Conservation (phyloP, 2,329 filamentous ascomycete species). For the Ramularia collo-cygni region DNA sequence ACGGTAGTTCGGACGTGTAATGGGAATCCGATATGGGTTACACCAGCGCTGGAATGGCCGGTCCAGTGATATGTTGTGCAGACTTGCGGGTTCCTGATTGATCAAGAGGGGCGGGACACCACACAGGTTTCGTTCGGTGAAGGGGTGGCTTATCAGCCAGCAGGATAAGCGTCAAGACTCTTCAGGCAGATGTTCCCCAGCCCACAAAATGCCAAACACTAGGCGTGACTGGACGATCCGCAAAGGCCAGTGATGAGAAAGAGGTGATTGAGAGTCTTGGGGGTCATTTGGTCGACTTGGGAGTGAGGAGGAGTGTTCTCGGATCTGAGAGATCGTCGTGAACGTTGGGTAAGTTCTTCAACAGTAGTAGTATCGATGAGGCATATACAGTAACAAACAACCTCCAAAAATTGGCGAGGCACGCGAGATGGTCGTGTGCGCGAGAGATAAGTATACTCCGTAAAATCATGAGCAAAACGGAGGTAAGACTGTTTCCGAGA, state of each 20-base stretch:
- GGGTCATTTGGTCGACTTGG: conserved; percentile 27
- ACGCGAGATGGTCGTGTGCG: conserved; percentile 14
- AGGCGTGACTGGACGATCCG: conserved; percentile 22
- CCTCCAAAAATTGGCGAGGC: conserved; percentile 4
- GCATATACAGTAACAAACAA: conserved; percentile 1
- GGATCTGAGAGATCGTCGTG: conserved; percentile 3
- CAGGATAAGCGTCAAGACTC: conserved; percentile 7
- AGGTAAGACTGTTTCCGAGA: neutral
- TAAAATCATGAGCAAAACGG: conserved; percentile 2
- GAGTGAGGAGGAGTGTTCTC: neutral
- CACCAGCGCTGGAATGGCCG: conserved; percentile 12
- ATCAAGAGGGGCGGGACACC: conserved; percentile 7
- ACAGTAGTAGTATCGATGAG: conserved; percentile 1
- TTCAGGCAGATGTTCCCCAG: conserved; percentile 6
- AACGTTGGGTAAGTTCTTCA: neutral
- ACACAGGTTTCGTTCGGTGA: conserved; percentile 6
- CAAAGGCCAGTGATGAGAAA: conserved; percentile 29
- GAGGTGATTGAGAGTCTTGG: conserved; percentile 29
- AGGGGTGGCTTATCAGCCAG: conserved; percentile 19
- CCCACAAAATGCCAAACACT: conserved; percentile 12
- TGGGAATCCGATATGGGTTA: conserved; percentile 7
- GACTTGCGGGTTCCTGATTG: conserved; percentile 9
- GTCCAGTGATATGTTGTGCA: conserved; percentile 8
- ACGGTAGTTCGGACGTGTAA: conserved; percentile 9
- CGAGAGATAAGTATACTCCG: conserved; percentile 9